Evolutionary conservation across 2,329 filamentous ascomycete genomes (phyloP).

Genomic region (Macrophomina tecta): DNA sequence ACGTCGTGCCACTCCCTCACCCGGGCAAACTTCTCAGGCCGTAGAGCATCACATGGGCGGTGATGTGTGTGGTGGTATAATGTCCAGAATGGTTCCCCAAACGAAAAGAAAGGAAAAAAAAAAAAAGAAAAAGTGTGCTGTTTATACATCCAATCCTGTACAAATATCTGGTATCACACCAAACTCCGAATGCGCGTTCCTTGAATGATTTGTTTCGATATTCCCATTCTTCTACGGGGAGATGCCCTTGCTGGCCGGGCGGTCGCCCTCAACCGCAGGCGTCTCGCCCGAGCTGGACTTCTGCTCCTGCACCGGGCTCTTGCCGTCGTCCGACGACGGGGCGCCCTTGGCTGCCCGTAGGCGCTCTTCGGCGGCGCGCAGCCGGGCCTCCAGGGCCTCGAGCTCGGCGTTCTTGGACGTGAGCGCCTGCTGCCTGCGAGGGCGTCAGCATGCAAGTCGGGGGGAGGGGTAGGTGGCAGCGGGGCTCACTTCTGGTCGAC

Average conservation of each 20-base stretch:
- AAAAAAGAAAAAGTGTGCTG: slow-evolving; percentile 17
- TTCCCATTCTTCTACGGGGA: slow-evolving; percentile 7
- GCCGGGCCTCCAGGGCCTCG: slow-evolving; percentile 80
- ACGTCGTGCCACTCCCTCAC: not conserved
- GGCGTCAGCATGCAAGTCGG: slow-evolving; percentile 6
- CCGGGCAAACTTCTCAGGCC: slow-evolving; percentile 6
- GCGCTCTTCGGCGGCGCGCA: slow-evolving; percentile 84
- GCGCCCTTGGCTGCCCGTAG: slow-evolving; percentile 55
- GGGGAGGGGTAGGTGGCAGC: not conserved
- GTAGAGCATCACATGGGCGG: slow-evolving; percentile 7
- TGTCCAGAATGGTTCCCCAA: slow-evolving; percentile 21
- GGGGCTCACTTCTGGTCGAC: slow-evolving; percentile 79
- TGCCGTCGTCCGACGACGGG: slow-evolving; percentile 33
- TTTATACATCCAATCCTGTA: slow-evolving; percentile 27
- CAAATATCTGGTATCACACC: slow-evolving; percentile 27
- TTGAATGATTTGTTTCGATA: slow-evolving; percentile 16
- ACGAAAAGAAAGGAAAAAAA: not conserved
- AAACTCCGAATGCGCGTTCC: slow-evolving; percentile 19
- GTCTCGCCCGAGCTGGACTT: not conserved
- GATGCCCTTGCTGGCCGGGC: slow-evolving; percentile 25
- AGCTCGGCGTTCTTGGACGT: slow-evolving; percentile 77
- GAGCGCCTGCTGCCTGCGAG: slow-evolving; percentile 76
- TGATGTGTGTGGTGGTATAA: slow-evolving; percentile 14
- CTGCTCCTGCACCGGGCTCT: slow-evolving; percentile 9
- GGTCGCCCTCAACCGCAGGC: slow-evolving; percentile 6